Base-by-base conservation (phyloP, 2,329 filamentous ascomycete genomes). In the Penicillium sp. region DNA sequence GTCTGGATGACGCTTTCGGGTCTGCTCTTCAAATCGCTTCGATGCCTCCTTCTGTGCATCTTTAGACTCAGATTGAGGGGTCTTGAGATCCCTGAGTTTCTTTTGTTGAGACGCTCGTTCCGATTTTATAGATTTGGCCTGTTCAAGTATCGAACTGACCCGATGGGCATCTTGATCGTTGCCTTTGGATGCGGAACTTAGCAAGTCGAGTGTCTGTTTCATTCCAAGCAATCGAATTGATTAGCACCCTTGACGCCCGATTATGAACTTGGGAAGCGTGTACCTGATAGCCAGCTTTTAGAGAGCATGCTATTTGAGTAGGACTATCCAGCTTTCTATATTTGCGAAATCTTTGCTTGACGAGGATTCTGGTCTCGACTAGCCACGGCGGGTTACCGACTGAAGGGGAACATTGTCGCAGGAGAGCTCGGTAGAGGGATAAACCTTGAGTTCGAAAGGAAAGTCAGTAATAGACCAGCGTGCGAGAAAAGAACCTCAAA, bases 341-440 rank as follows among this genome's bases (percentile, higher is more conserved):
- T 59, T 62, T 70, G 28, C 65, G 68, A 31, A 79, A 79, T 18
- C 70, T 70, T 23, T 68, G 64, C 36, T 65, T 68, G 39, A 78
- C 61, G 11, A 75, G 58, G 2, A 49, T 56, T 49, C 63, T 69
- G 48, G 64, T 66, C 37, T 61, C 63, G 44, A 39, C 47, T 19
- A 62, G 64, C 56, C 63, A 67, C 16, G 58, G 50, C 21, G 60
- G 55, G 18, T 51, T 61, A 24, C 46, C 47, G n/a, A 66, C 62
- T 43, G 75, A 55, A 55, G 63, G 64, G 33, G 63, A 56, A 60
- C 73, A 76, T 71, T 75, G 74, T 60, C 71, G 71, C 47, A 79
- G 71, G 47, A 79, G 75, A 37, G 75, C 73, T 61, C 74, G 71
- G 59, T 78, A 79, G 21, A 79, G 72, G 33, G 76, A 72, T 58